Base-by-base conservation (phyloP, 176 grass and related monocot species). In the Canna indica region DNA sequence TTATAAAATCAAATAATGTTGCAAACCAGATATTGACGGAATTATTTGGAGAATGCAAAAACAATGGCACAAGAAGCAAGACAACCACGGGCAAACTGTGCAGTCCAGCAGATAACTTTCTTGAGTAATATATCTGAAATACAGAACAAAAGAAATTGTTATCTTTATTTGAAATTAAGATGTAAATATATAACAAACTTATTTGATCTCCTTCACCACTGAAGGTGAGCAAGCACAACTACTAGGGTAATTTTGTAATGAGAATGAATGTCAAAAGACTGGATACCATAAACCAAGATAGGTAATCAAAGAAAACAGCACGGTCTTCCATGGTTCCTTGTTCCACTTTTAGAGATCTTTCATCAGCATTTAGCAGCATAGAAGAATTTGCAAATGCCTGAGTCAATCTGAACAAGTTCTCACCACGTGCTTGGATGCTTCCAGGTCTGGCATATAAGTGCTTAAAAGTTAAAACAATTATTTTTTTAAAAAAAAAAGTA, bases 341-440 rank as follows among this genome's bases (percentile, higher is more conserved):
- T 47, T 67, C 74, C 61, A 58, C 44, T 84, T 74, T 83, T 74
- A 44, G 71, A 20, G 82, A 75, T 75, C 73, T 75, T 57, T 82
- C 81, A 4, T 62, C 72, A 62, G 79, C 80, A 36, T 91, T 82
- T 60, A 85, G 73, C 50, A 92, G 42, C 74, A 85, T 77, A 41
- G 85, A 81, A 79, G 86, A 90, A 91, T 81, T 90, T 69, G 88
- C 81, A 80, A 97, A 91, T 74, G 81, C 88, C 68, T 92, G 84
- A 64, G 87, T 70, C 31, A 97, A 73, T 73, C 78, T 83, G 65
- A 92, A 81, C 85, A 97, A 90, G 85, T 97, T 97, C 71, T 92
- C 93, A 73, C 93, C 93, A 50, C 93, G 88, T 70, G 83, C 93
- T 92, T 97, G 93, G 71, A 97, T 97, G 76, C 93, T 97, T 82